Base-by-base conservation (phyloP, 1,284 basidiomycete species). In the Marasmius fiardii region DNA sequence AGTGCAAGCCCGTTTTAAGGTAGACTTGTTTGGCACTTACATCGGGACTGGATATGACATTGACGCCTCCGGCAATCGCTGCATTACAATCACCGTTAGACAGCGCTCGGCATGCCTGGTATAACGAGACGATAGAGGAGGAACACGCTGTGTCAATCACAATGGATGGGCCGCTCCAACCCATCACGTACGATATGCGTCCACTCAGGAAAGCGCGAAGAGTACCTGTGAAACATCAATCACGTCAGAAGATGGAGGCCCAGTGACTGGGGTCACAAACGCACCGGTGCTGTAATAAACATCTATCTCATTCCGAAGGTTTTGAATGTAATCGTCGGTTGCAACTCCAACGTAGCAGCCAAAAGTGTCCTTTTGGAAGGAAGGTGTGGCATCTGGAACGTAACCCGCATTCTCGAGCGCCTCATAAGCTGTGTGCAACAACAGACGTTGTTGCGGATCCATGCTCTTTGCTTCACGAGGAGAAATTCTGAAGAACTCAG, bases 141-240 rank as follows among this genome's bases (percentile, higher is more conserved):
- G 86, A 89, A 64, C 88, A 90, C 1, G 86, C 85, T 0, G 88
- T 90, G 60, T 90, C 85, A 39, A 88, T 67, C 0, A 86, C 84
- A 14, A 87, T 68, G 0, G 87, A 88, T 4, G 88, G 87, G 0
- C 88, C 88, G 37, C 83, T 74, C 51, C 88, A 74, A 58, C 81
- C 74, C 73, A 88, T 81, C 2, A 79, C 82, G 61, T 87, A 85
- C 0, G 88, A 86, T 52, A 90, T 74, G 31, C 85, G 82, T 23
- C 88, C 88, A 55, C 84, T 85, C 33, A 89, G 69, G 64, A 90
- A 90, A 3, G 86, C 79, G 39, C 73, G 77, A 35, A 90, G 64
- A 0, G 83, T 90, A 8, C 88, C 88, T 89, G 59, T 16, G 43
- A 34, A 24, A 55, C 18, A 31, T 55, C 43, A 47, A 43, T 41